phyloP scores from a whole-genome alignment of 1,284 basidiomycete genomes.

The Chondrostereum purpureum region DNA sequence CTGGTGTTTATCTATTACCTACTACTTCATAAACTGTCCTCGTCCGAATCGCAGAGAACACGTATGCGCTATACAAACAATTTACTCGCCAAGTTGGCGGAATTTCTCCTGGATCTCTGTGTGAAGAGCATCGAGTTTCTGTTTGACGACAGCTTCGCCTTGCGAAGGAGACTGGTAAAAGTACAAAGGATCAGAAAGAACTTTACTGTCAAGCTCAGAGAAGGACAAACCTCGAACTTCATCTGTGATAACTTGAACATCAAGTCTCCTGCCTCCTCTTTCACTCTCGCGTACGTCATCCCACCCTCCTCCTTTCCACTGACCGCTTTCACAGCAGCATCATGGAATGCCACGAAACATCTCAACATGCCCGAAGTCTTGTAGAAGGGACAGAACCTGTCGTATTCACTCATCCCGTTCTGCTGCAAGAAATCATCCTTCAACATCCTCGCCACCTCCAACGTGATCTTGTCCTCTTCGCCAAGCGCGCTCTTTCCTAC shows the following conservation, averaged over 20 bases:
- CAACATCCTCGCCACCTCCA: constrained; percentile 95
- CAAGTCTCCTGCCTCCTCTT: constrained; percentile 81
- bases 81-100: constrained; percentile 76
- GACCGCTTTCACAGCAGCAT: constrained; percentile 82
- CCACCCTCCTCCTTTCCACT: constrained; percentile 58
- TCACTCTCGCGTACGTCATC: constrained; percentile 91
- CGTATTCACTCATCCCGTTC: constrained; percentile 98
- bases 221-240: constrained; percentile 83
- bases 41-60: no score
- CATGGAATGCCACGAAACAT: constrained; percentile 95
- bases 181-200: constrained; percentile 15
- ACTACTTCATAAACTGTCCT: no score
- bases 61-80: no score
- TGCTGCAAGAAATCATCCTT: constrained; percentile 99
- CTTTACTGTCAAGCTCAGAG: constrained; percentile 10
- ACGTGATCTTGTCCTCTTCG: constrained; percentile 97
- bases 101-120: constrained; percentile 87
- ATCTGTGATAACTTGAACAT: constrained; percentile 97
- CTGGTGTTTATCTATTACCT: no score
- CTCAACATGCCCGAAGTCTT: constrained; percentile 95
- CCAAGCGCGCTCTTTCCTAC: constrained; percentile 98
- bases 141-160: constrained; percentile 74
- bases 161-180: constrained; percentile 69
- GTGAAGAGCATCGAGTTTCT: constrained; percentile 76
- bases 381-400: constrained; percentile 97